phyloP scores from a whole-genome alignment of 1,284 basidiomycete genomes.

The Cutaneotrichosporon sp. region DNA sequence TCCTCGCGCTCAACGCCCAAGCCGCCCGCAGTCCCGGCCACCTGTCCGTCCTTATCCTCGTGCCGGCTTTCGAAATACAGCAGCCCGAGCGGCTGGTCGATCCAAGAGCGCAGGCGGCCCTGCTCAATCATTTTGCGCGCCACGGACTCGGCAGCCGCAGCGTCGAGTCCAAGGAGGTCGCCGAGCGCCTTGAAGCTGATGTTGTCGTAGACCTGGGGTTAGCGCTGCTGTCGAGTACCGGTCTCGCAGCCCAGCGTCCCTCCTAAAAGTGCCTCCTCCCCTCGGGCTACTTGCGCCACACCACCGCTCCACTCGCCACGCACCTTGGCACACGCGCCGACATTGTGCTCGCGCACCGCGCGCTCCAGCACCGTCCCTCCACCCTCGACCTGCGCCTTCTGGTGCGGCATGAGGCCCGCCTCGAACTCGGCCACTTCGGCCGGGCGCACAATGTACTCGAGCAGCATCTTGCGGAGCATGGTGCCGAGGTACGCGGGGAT shows the following conservation, averaged over 20 bases:
- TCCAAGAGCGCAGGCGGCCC: slow-evolving; percentile 81
- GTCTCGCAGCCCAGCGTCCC: too few species aligned
- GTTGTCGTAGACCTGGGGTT: slow-evolving; percentile 75
- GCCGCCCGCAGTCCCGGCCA: slow-evolving; percentile 87
- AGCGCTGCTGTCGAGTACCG: too few species aligned
- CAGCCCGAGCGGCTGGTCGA: slow-evolving; percentile 89
- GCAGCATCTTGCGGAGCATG: slow-evolving; percentile 95
- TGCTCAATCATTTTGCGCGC: slow-evolving; percentile 93
- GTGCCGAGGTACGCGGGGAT: slow-evolving; percentile 60
- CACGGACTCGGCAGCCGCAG: slow-evolving; percentile 88
- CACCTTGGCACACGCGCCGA: slow-evolving; percentile 84
- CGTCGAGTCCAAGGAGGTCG: slow-evolving; percentile 76
- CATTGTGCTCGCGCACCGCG: slow-evolving; percentile 97
- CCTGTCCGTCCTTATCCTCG: slow-evolving; percentile 67
- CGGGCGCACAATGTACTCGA: slow-evolving; percentile 90
- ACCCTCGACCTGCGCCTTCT: slow-evolving; percentile 78
- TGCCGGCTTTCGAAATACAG: slow-evolving; percentile 82
- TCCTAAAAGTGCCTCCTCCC: too few species aligned
- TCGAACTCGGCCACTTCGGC: slow-evolving; percentile 89
- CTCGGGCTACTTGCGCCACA: too few species aligned
- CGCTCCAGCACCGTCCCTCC: slow-evolving; percentile 92
- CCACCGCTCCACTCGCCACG: slow-evolving; percentile 17
- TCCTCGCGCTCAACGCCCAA: slow-evolving; percentile 69
- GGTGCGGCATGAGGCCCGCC: slow-evolving; percentile 81
- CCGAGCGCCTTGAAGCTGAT: slow-evolving; percentile 89